Evolutionary conservation across 805 yeast genomes (phyloP).

Genomic region (Lipomyces yamanashiensis): DNA sequence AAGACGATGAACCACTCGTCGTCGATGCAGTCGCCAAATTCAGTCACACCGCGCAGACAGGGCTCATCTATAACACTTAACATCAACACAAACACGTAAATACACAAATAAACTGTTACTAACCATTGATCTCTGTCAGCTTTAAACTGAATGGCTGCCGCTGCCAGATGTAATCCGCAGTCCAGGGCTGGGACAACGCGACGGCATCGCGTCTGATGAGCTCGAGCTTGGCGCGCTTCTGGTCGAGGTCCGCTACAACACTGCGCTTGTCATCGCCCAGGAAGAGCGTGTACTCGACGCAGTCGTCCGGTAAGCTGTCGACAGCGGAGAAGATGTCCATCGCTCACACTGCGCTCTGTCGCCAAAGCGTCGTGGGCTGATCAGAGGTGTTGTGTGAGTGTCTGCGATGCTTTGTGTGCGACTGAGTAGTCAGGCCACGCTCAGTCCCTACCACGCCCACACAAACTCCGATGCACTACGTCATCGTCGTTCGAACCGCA

Average conservation of each 20-base stretch:
- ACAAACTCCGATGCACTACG: too few species aligned
- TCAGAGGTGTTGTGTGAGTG: not conserved
- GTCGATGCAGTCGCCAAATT: slow-evolving; percentile 43
- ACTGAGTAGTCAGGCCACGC: too few species aligned
- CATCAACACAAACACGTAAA: not conserved
- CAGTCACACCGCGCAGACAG: slow-evolving; percentile 39
- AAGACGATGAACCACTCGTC: slow-evolving; percentile 45
- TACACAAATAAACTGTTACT: not conserved
- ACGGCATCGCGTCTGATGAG: slow-evolving; percentile 13
- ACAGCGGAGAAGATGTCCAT: slow-evolving; percentile 28
- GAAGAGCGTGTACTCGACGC: slow-evolving; percentile 22
- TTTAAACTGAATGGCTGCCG: slow-evolving; percentile 36
- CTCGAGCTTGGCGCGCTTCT: not conserved
- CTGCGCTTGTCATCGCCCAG: slow-evolving; percentile 7
- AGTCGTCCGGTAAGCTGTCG: slow-evolving; percentile 26
- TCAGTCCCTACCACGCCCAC: too few species aligned
- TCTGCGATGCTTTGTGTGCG: not conserved
- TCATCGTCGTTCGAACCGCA: too few species aligned
- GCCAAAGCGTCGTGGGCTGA: not conserved
- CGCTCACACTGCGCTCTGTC: not conserved
- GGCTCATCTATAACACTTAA: slow-evolving; percentile 23
- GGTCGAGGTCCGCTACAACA: not conserved
- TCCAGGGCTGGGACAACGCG: slow-evolving; percentile 15
- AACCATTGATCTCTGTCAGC: slow-evolving; percentile 18
- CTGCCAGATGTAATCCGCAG: slow-evolving; percentile 40